Base-by-base conservation (phyloP, 2,329 filamentous ascomycete genomes). In the Penicillium brasilianum region DNA sequence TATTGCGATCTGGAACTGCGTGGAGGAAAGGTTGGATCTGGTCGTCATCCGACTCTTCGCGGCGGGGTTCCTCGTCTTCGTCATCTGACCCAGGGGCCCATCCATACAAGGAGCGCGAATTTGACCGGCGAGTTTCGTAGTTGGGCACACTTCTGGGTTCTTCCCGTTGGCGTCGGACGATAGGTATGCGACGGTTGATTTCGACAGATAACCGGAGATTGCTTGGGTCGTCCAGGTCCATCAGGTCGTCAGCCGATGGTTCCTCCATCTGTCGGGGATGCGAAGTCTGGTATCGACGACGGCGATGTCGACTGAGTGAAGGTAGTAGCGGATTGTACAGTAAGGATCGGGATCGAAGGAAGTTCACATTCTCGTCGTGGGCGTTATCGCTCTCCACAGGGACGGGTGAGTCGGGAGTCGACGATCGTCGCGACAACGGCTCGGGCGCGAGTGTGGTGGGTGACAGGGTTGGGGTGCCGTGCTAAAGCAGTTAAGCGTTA, bases 81-180 rank as follows among this genome's bases (percentile, higher is more conserved):
- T 76, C 71, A 54, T 78, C 76, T 36, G 77, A 76, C 9, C 79
- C 79, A 10, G 85, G 85, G 36, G 85, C 84, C 86, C 86, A 88
- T 71, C 87, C 85, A 73, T 88, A 87, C 46, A 87, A 75, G 57
- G 78, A 82, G 67, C 86, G 84, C 62, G 81, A 74, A 66, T 80
- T 81, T 18, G 85, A 83, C 9, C 83, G 78, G 53, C 82, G 81
- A 64, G 84, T 80, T 60, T 85, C 82, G 67, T 87, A 87, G 46
- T 83, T 81, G 36, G 82, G 74, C 57, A 81, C 76, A 53, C 76
- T 78, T 64, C 80, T 76, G 36, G 78, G 71, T 20, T 76, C 77
- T 65, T 85, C 80, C n/a, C 68, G 72, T 32, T 72, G 69, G 54
- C 71, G 75, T 44, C 74, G 75, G 22, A 76, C 63, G 59, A 77